These are phyloP conservation scores for Meripilus lineatus DNA, from an alignment of 1,284 basidiomycete species.

Conservation along the genomic window DNA sequence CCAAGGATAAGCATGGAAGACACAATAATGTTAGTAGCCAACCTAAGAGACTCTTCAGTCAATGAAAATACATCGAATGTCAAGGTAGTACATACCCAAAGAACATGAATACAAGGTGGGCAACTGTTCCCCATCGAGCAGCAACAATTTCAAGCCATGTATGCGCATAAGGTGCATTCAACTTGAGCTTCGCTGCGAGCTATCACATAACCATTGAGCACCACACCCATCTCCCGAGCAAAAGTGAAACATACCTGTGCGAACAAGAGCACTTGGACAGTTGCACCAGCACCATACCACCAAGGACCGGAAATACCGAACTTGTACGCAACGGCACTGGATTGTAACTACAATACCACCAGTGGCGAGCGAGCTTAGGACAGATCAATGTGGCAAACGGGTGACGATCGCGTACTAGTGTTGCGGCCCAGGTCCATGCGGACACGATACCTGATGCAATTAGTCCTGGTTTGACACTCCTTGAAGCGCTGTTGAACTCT, in stretches of 20 bases:
- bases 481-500: conserved; percentile 81
- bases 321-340: conserved; percentile 79
- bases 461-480: conserved; percentile 82
- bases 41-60: conserved; percentile 14
- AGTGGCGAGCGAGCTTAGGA: too few relatives aligned
- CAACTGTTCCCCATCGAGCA: conserved; percentile 47
- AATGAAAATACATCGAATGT: too few relatives aligned
- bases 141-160: conserved; percentile 65
- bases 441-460: conserved; percentile 89
- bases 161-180: conserved; percentile 55
- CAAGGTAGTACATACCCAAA: conserved; percentile 47
- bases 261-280: conserved; percentile 52
- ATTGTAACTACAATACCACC: conserved; percentile 64
- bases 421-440: conserved; percentile 83
- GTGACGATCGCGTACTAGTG: conserved; percentile 41
- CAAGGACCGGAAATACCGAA: conserved; percentile 62
- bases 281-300: conserved; percentile 45
- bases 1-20: conserved; percentile 58
- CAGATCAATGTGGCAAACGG: conserved; percentile 5
- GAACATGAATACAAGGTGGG: conserved; percentile 62
- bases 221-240: not conserved
- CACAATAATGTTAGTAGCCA: conserved; percentile 62
- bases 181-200: conserved; percentile 53
- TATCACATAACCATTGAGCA: conserved; percentile 11
- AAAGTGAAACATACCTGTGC: conserved; percentile 23